phyloP scores from a whole-genome alignment of 1,284 basidiomycete genomes.

The Fomitiporia mediterranea region DNA sequence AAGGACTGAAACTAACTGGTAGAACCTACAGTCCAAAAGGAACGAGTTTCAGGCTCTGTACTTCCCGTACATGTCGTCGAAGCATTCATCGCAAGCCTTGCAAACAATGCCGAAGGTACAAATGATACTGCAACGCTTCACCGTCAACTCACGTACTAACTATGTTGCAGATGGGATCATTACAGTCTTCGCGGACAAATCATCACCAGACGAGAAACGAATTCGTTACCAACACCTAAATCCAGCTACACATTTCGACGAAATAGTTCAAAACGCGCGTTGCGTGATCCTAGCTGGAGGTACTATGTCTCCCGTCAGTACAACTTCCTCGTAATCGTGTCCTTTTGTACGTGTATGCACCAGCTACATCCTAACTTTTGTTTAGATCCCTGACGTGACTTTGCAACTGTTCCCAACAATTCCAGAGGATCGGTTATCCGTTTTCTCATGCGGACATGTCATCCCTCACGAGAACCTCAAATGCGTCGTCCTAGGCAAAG shows the following conservation, averaged over 20 bases:
- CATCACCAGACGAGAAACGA: conserved; percentile 46
- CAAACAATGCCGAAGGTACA: conserved; percentile 75
- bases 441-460: conserved; percentile 91
- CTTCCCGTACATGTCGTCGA: conserved; percentile 85
- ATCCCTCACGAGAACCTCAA: conserved; percentile 80
- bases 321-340: too few species aligned
- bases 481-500: conserved; percentile 72
- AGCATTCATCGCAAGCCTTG: conserved; percentile 79
- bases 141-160: conserved; percentile 1
- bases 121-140: conserved; percentile 27
- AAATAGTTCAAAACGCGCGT: conserved; percentile 76
- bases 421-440: conserved; percentile 57
- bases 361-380: background rate
- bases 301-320: conserved; percentile 89
- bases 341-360: background rate
- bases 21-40: background rate
- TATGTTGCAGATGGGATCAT: conserved; percentile 56
- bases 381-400: conserved; percentile 83
- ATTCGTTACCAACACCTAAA: conserved; percentile 95
- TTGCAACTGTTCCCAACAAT: conserved; percentile 79
- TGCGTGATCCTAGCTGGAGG: conserved; percentile 90
- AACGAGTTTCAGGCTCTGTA: conserved; percentile 31
- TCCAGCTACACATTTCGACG: conserved; percentile 81
- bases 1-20: background rate
- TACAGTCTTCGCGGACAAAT: conserved; percentile 41